A percentile compares a stretch with the other conserved stretches of the same genome.
phyloP scores from a whole-genome alignment of 768 basidiomycete genomes.

The Xanthoconium purpureum region DNA sequence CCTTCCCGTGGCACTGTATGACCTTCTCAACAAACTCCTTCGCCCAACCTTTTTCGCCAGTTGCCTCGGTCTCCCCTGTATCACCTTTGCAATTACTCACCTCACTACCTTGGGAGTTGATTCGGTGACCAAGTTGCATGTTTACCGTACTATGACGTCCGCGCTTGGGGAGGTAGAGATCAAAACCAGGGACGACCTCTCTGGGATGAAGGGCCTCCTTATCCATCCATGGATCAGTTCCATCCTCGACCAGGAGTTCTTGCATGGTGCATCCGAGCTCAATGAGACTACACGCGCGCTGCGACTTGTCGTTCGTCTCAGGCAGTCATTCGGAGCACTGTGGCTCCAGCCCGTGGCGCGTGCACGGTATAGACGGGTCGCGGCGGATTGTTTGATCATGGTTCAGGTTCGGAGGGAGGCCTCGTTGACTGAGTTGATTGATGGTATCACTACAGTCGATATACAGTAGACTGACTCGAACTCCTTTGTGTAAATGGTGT shows the following conservation, averaged over 20 bases:
- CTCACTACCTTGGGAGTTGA: neutral
- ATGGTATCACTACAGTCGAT: neutral
- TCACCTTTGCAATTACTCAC: neutral
- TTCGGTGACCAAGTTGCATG: too few species aligned
- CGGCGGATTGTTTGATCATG: conserved; percentile 8
- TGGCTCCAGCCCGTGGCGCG: neutral
- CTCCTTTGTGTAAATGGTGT: too few species aligned
- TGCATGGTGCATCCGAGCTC: neutral
- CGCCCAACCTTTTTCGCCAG: neutral
- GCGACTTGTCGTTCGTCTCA: conserved; percentile 1
- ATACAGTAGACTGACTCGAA: too few species aligned
- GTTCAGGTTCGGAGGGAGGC: neutral
- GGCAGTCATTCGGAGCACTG: conserved; percentile 5
- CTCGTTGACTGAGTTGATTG: neutral
- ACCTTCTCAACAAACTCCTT: neutral
- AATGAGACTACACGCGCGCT: neutral
- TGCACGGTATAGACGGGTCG: conserved; percentile 11
- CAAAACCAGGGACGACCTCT: conserved; percentile 2
- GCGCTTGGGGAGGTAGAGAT: conserved; percentile 1
- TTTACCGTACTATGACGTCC: conserved; percentile 1
- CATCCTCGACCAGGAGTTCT: conserved; percentile 2
- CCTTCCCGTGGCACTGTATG: neutral
- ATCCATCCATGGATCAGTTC: conserved; percentile 16
- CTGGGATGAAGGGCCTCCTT: neutral
- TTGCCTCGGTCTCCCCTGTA: conserved; percentile 1